A percentile compares a stretch with the other conserved stretches of the same genome.
Evolutionary conservation across 2,329 filamentous ascomycete species (phyloP).

Genomic region (Neofusicoccum cordaticola): DNA sequence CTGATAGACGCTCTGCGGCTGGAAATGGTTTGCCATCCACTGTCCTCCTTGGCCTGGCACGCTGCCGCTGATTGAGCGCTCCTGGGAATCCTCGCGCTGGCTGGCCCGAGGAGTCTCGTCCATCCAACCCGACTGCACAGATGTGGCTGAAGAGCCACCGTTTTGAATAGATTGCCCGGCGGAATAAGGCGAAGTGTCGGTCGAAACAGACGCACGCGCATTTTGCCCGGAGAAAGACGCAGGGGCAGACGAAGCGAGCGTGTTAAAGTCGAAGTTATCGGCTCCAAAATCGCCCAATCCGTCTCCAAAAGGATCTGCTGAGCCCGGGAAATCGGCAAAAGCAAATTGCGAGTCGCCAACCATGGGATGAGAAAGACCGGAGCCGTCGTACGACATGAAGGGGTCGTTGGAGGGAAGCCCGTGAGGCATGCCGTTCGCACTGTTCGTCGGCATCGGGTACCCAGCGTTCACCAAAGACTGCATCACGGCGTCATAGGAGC

Average conservation of each 20-base stretch:
- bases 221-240: conserved; percentile 28
- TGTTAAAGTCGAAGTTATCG: conserved; percentile 26
- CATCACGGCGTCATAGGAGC: conserved; percentile 30
- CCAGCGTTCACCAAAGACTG: conserved; percentile 27
- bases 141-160: conserved; percentile 33
- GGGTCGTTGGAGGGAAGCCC: conserved; percentile 23
- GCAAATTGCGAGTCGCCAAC: conserved; percentile 22
- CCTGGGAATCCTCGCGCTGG: conserved; percentile 26
- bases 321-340: conserved; percentile 24
- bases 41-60: not conserved
- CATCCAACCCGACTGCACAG: conserved; percentile 37
- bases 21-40: conserved; percentile 24
- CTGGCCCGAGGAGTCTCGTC: conserved; percentile 27
- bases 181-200: conserved; percentile 36
- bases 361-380: conserved; percentile 24
- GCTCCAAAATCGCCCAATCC: conserved; percentile 28
- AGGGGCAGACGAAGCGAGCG: conserved; percentile 26
- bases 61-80: conserved; percentile 1
- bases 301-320: conserved; percentile 24
- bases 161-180: conserved; percentile 30
- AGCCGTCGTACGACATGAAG: conserved; percentile 26
- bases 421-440: conserved; percentile 22
- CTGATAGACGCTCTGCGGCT: conserved; percentile 33
- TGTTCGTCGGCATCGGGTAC: conserved; percentile 30
- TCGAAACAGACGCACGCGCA: conserved; percentile 31